phyloP scores from a whole-genome alignment of 352 stramenopile genomes.

The Thraustochytrium striatum region DNA sequence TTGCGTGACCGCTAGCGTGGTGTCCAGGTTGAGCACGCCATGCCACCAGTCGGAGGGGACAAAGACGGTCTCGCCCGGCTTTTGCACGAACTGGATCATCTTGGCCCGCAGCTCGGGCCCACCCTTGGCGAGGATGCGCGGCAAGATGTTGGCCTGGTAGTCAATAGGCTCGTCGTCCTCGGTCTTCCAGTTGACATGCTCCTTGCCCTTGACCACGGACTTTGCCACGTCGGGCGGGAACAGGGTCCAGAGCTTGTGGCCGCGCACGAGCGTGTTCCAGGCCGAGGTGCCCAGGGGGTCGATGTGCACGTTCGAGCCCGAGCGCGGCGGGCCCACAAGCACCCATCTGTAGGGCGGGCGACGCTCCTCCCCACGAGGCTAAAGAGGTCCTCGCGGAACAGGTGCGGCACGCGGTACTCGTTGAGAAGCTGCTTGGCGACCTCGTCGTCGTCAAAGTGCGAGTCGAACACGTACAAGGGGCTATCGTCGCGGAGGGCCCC shows the following conservation, averaged over 20 bases:
- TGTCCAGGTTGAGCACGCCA: conserved; percentile 87
- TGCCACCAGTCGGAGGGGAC: conserved; percentile 96
- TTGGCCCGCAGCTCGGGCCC: conserved; percentile 23
- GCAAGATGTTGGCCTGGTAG: conserved; percentile 74
- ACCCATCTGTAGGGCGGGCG: conserved; percentile 67
- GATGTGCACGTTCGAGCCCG: conserved; percentile 74
- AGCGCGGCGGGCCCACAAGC: conserved; percentile 64
- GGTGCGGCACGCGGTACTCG: conserved; percentile 48
- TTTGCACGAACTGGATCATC: conserved; percentile 72
- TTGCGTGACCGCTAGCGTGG: conserved; percentile 88
- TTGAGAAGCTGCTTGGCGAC: conserved; percentile 50
- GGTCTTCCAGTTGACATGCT: conserved; percentile 55
- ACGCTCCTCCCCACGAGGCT: conserved; percentile 22
- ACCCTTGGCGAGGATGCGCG: conserved; percentile 60
- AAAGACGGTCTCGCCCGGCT: conserved; percentile 91
- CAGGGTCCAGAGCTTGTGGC: conserved; percentile 89
- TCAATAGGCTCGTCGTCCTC: conserved; percentile 80
- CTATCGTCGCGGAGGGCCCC: conserved; percentile 71
- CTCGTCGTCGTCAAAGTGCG: conserved; percentile 67
- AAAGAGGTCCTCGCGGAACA: conserved; percentile 56
- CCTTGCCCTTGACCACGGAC: conserved; percentile 49
- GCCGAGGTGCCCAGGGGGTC: conserved; percentile 90
- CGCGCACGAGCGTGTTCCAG: conserved; percentile 89
- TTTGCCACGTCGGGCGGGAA: conserved; percentile 76
- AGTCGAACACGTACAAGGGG: conserved; percentile 83